phyloP scores from a whole-genome alignment of 2,329 filamentous ascomycete genomes.

The Aureobasidium melanogenum region DNA sequence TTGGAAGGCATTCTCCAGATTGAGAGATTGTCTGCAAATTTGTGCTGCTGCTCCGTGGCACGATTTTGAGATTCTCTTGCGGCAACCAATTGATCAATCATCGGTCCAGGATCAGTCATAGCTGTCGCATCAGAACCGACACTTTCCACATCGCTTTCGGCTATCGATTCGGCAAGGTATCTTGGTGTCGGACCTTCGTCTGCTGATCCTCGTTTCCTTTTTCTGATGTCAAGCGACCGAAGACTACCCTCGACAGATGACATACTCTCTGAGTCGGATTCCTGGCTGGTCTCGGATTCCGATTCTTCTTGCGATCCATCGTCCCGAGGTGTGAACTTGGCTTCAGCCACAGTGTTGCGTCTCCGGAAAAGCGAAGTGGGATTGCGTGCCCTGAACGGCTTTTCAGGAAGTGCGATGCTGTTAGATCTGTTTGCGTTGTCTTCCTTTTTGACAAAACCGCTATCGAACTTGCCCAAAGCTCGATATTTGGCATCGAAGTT shows the following conservation, averaged over 20 bases:
- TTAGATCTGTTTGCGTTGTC: not conserved
- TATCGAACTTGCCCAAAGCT: constrained; percentile 35
- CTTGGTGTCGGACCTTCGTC: not conserved
- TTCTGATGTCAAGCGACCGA: not conserved
- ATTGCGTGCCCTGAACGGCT: constrained; percentile 5
- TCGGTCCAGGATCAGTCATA: not conserved
- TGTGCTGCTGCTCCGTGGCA: not conserved
- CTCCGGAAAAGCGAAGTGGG: constrained; percentile 11
- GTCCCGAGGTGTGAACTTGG: not conserved
- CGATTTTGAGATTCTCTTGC: not conserved
- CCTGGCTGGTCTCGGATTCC: not conserved
- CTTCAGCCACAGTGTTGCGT: not conserved
- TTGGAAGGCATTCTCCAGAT: constrained; percentile 1
- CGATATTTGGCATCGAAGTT: constrained; percentile 47
- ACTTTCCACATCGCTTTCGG: constrained; percentile 7
- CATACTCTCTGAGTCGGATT: not conserved
- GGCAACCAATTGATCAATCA: not conserved
- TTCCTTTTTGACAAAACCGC: constrained; percentile 9
- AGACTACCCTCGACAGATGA: not conserved
- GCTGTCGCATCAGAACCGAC: not conserved
- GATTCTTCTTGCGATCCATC: not conserved
- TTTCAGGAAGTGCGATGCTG: constrained; percentile 15
- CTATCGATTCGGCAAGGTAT: not conserved
- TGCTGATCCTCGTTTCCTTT: not conserved
- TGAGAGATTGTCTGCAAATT: not conserved